phyloP scores from a whole-genome alignment of 352 stramenopile genomes.

The Phytophthora sojae region DNA sequence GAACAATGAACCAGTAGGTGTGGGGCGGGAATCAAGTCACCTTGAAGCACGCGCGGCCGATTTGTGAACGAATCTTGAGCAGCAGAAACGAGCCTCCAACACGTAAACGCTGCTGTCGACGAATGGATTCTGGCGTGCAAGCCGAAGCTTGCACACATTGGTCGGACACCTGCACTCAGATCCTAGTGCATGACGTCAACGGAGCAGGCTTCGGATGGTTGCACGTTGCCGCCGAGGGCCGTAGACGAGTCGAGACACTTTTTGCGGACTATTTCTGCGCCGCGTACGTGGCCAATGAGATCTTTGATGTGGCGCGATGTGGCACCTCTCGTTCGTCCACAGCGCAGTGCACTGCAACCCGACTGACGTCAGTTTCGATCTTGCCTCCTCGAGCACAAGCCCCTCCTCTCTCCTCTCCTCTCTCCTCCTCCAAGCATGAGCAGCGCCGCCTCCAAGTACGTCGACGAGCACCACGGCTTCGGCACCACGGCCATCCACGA shows the following conservation, averaged over 20 bases:
- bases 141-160: neutral
- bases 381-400: constrained; percentile 22
- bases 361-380: constrained; percentile 31
- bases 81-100: neutral
- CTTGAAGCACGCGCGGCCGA: neutral
- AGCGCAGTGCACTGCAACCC: neutral
- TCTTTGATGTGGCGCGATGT: neutral
- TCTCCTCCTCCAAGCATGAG: constrained; percentile 37
- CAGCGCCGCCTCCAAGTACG: constrained; percentile 60
- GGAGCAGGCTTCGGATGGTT: no score
- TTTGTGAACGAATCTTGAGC: neutral
- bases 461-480: constrained; percentile 84
- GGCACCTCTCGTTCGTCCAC: constrained; percentile 15
- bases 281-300: neutral
- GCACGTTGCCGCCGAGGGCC: neutral
- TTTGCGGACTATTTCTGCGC: neutral
- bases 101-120: neutral
- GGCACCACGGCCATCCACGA: constrained; percentile 87
- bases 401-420: neutral
- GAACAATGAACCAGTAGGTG: no score
- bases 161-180: neutral
- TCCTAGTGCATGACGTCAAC: no score
- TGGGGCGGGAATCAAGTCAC: neutral
- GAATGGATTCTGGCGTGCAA: neutral
- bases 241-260: constrained; percentile 1